phyloP scores from a whole-genome alignment of 345 rosid species.

The Rhizophora apiculata region DNA sequence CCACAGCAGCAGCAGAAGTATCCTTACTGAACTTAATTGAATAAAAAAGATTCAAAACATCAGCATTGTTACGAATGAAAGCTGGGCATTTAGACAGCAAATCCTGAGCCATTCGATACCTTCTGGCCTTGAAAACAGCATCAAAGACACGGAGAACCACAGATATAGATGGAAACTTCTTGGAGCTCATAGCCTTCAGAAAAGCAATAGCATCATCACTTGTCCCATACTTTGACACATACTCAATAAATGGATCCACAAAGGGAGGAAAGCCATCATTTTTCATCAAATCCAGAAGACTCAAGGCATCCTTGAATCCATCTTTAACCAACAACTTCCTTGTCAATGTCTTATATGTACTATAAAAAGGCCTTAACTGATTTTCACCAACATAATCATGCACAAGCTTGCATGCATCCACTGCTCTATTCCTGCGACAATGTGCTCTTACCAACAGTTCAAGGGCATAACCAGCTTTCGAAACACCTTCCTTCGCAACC shows the following conservation, averaged over 20 bases:
- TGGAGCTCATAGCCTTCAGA: slow-evolving; percentile 59
- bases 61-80: slow-evolving; percentile 64
- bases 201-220: slow-evolving; percentile 59
- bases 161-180: slow-evolving; percentile 63
- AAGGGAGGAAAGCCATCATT: slow-evolving; percentile 71
- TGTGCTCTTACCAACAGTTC: slow-evolving; percentile 60
- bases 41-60: slow-evolving; percentile 73
- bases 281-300: slow-evolving; percentile 63
- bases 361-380: slow-evolving; percentile 54
- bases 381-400: slow-evolving; percentile 30
- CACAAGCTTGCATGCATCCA: slow-evolving; percentile 63
- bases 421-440: slow-evolving; percentile 57
- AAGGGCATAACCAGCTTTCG: slow-evolving; percentile 46
- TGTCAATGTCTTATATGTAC: slow-evolving; percentile 60
- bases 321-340: slow-evolving; percentile 56
- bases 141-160: slow-evolving; percentile 60
- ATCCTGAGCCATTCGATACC: slow-evolving; percentile 70
- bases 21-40: slow-evolving; percentile 11
- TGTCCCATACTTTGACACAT: slow-evolving; percentile 67
- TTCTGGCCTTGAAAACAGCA: slow-evolving; percentile 59
- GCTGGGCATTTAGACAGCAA: slow-evolving; percentile 63
- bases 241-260: slow-evolving; percentile 59
- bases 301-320: slow-evolving; percentile 68
- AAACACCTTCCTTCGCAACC: slow-evolving; percentile 49
- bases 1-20: slow-evolving; percentile 24